phyloP scores from a whole-genome alignment of 2,329 filamentous ascomycete species.

The Thermothelomyces thermophilus region DNA sequence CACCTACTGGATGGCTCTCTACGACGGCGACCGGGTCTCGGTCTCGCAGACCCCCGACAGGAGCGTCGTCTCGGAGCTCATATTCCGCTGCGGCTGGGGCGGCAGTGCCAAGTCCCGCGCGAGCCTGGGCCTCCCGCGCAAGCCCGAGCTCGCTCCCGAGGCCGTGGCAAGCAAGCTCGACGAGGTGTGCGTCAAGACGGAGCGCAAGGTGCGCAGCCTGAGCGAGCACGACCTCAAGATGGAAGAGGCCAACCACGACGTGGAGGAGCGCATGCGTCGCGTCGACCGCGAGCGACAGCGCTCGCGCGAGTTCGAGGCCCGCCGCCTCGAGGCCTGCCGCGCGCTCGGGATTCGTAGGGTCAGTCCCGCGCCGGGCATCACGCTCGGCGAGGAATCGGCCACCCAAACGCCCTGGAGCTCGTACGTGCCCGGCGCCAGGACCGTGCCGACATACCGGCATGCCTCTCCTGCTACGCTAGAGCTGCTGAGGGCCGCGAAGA shows the following conservation, averaged over 20 bases:
- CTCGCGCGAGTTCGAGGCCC: slow-evolving; percentile 44
- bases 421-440: slow-evolving; percentile 10
- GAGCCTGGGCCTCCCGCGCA: slow-evolving; percentile 10
- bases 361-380: slow-evolving; percentile 16
- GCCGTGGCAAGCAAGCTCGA: slow-evolving; percentile 42
- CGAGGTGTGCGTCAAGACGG: slow-evolving; percentile 39
- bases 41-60: slow-evolving; percentile 53
- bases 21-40: slow-evolving; percentile 69
- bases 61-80: slow-evolving; percentile 35
- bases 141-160: slow-evolving; percentile 33
- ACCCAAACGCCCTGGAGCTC: slow-evolving; percentile 14
- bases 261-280: slow-evolving; percentile 35
- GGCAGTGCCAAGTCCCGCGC: slow-evolving; percentile 42
- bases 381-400: slow-evolving; percentile 13
- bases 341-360: slow-evolving; percentile 29
- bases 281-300: slow-evolving; percentile 43
- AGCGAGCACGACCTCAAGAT: slow-evolving; percentile 37
- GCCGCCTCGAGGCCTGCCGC: slow-evolving; percentile 40
- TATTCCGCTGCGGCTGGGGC: slow-evolving; percentile 51
- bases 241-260: slow-evolving; percentile 40
- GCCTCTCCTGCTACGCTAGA: slow-evolving; percentile 16
- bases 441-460: slow-evolving; percentile 15
- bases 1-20: slow-evolving; percentile 58
- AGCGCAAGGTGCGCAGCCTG: slow-evolving; percentile 38
- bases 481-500: slow-evolving; percentile 18